phyloP scores from a whole-genome alignment of 2,329 filamentous ascomycete genomes.

The Madurella mycetomatis region DNA sequence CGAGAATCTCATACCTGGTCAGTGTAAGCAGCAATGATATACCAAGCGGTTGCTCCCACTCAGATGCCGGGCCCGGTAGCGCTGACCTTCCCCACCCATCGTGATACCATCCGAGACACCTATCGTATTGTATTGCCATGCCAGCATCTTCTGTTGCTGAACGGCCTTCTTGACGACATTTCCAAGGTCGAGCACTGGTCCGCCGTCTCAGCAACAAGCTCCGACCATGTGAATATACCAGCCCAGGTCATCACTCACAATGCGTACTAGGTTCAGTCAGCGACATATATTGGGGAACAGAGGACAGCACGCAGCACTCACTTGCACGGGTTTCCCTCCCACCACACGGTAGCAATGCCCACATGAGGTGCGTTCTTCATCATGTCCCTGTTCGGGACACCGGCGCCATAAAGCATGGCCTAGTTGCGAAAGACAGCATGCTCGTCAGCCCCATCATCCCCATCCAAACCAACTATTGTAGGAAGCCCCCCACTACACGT shows the following conservation, averaged over 20 bases:
- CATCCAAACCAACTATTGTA: neutral
- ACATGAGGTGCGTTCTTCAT: constrained; percentile 93
- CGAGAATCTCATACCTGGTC: constrained; percentile 82
- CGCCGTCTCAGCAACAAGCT: constrained; percentile 25
- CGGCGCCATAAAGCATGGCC: constrained; percentile 94
- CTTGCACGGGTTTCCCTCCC: constrained; percentile 98
- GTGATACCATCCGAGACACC: constrained; percentile 89
- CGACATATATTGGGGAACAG: neutral
- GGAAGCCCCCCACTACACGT: neutral
- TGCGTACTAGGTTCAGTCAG: constrained; percentile 23
- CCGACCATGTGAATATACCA: neutral
- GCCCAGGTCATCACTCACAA: constrained; percentile 16
- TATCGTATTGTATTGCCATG: constrained; percentile 91
- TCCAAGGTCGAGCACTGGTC: constrained; percentile 73
- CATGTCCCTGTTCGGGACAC: constrained; percentile 73
- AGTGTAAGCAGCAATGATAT: constrained; percentile 7
- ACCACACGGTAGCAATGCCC: constrained; percentile 89
- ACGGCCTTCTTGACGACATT: constrained; percentile 82
- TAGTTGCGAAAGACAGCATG: constrained; percentile 32
- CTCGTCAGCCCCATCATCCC: constrained; percentile 12
- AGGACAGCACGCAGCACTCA: constrained; percentile 39
- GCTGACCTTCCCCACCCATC: constrained; percentile 82
- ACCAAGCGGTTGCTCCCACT: neutral
- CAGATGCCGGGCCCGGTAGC: neutral
- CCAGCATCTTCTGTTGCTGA: constrained; percentile 79